Conservation (phyloP, 139 green algal species). For the Volvox reticuliferus region DNA sequence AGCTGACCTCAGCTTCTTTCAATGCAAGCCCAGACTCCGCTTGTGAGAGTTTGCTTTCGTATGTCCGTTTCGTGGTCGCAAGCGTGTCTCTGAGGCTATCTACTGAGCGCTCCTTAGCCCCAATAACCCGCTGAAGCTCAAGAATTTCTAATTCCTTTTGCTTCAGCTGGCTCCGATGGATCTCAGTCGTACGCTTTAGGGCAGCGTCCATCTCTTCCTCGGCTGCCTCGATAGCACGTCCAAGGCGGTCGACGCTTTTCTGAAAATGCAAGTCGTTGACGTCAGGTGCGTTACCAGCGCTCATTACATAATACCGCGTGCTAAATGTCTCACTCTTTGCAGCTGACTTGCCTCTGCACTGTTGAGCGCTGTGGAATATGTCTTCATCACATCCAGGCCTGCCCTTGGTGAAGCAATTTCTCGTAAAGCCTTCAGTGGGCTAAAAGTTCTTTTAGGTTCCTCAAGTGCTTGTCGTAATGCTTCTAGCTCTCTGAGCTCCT, state of each 20-base stretch:
- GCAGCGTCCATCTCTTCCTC: conserved; percentile 80
- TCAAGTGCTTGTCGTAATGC: conserved; percentile 53
- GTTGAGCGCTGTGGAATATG: conserved; percentile 14
- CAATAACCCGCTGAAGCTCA: conserved; percentile 67
- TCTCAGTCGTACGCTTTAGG: conserved; percentile 60
- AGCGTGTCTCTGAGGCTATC: conserved; percentile 68
- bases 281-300: too few relatives aligned
- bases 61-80: conserved; percentile 62
- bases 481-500: conserved; percentile 58
- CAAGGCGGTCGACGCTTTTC: conserved; percentile 72
- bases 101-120: conserved; percentile 62
- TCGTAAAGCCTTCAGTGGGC: conserved; percentile 3
- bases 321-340: not conserved
- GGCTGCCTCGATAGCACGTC: conserved; percentile 71
- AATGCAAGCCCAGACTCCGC: conserved; percentile 49
- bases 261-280: not conserved
- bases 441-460: conserved; percentile 20
- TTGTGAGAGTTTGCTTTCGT: conserved; percentile 63
- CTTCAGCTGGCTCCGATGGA: conserved; percentile 62
- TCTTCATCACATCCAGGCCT: not conserved
- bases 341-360: conserved; percentile 39
- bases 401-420: not conserved
- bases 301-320: not conserved
- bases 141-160: conserved; percentile 62
- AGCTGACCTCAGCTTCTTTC: conserved; percentile 65